Base-by-base conservation (phyloP, 2,329 filamentous ascomycete genomes). In the Onygenales sp. region DNA sequence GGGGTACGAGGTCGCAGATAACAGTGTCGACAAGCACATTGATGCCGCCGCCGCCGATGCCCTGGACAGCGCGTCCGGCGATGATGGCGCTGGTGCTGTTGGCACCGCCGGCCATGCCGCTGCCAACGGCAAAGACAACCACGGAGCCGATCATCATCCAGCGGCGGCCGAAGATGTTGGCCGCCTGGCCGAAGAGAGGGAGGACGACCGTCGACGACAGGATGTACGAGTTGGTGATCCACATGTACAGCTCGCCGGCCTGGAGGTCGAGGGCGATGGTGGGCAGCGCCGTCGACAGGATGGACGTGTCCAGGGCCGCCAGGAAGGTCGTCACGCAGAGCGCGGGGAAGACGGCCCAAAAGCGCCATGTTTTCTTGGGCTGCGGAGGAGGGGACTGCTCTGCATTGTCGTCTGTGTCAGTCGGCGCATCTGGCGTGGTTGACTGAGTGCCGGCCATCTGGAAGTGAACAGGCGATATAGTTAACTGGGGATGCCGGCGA, bases 61-160 rank as follows among this genome's bases (percentile, higher is more conserved):
- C 81, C 52, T 83, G 79, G 0, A 84, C 59, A 1, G 70, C 70
- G 2, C 80, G 70, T 14, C 76, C 77, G 58, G 68, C 70, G 11
- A 85, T 79, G 1, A 85, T 64, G 62, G 74, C 74, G 0, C 57
- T 59, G 0, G 62, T 64, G 6, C 55, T 71, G 0, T 59, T 68
- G 0, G 80, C 74, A 0, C 71, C 72, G 0, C 78, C 80, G 48
- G 68, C 72, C 2, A 83, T 65, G 0, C 72, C 76, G 52, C 78
- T 80, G 0, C 79, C 79, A 0, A 81, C 56, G 0, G 65, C 67
- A 53, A 80, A 80, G 1, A 77, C 51, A 3, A 62, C 66, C 1
- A 78, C 68, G 7, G 72, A 62, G 5, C 57, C 46, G 1, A 78
- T 63, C 13, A 67, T 67, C 37, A 69, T 61, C 49, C 63, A 71